Evolutionary conservation across 768 basidiomycete genomes (phyloP), one percentile per base, ranked within the genome.

Genomic region (Hygrophoropsis aurantiaca): DNA sequence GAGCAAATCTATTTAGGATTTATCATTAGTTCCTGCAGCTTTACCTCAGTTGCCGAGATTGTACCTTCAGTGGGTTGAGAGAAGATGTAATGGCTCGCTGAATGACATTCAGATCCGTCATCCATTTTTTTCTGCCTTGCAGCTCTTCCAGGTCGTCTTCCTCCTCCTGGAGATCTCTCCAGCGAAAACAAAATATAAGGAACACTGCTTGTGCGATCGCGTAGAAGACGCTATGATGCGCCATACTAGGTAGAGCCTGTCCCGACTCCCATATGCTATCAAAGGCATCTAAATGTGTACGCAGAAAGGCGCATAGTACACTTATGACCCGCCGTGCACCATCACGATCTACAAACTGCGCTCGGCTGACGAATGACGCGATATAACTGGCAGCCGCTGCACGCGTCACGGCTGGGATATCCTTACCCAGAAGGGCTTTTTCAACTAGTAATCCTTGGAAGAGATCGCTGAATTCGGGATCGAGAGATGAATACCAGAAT

Each of bases 121-220:
- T 90, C 97, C 97, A 99, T 64, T 84, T 86, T 54, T 79, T 82
- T 46, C 63, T 55, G 24, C 51, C 68, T 18, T 65, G 71, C 30
- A 76, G 80, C 19, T 74, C 77, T 19, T 74, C 78, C 19, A 71
- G 74, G 5, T 84, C 86, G 11, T 80, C 75, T n/a, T 70, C 71
- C 18, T 77, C 78, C 41, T 82, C 80, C 34, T 81, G 64, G 27
- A 98, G 69, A 54, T 98, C 97, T 50, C 90, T 73, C 95, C 95
- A 98, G 10, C 97, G 75, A 69, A 98, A 99, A 66, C 97, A 98
- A 66, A 99, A 99, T 53, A 99, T 92, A 53, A 98, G 77, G 62
- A 99, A 94, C 9, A 94, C 81, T 0, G 94, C 86, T 60, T 98
- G 97, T 0, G 84, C 71, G 25, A 95, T 87, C 2, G 94, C 93